Percentiles rank a stretch among this genome's conserved stretches.
phyloP scores from a whole-genome alignment of 148 eudicot genomes.

The Rhododendron mucronatum region DNA sequence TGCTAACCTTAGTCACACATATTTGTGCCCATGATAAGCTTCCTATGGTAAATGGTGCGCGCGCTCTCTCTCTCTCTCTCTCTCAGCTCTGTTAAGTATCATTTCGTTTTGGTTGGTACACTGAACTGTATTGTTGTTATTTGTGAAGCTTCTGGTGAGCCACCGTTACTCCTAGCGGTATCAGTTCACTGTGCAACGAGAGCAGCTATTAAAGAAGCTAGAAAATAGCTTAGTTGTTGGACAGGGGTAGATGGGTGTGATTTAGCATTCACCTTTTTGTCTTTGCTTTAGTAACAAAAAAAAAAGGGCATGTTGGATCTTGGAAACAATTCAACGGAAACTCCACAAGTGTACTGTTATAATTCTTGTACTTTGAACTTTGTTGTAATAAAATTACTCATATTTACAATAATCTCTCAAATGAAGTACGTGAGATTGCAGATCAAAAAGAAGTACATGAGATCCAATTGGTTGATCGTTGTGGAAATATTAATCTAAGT shows the following conservation, averaged over 20 bases:
- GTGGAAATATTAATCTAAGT: too few species aligned
- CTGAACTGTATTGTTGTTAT: not conserved
- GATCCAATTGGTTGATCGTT: not conserved
- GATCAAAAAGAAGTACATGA: too few species aligned
- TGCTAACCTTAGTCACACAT: not conserved
- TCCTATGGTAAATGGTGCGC: constrained; percentile 11
- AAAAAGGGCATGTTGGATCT: not conserved
- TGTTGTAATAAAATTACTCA: not conserved
- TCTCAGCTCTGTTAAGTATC: not conserved
- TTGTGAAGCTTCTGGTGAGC: constrained; percentile 92
- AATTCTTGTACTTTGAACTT: not conserved
- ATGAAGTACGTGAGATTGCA: not conserved
- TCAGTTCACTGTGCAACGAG: constrained; percentile 85
- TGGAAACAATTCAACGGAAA: not conserved
- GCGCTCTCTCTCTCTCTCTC: too few species aligned
- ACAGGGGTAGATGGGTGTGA: constrained; percentile 29
- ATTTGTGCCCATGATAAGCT: not conserved
- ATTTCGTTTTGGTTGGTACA: not conserved
- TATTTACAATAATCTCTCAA: not conserved
- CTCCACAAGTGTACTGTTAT: not conserved
- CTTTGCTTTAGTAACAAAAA: too few species aligned
- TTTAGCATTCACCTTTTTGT: constrained; percentile 26
- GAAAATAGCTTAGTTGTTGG: constrained; percentile 66
- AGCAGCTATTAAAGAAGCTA: constrained; percentile 83
- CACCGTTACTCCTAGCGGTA: constrained; percentile 76